Evolutionary conservation across 768 basidiomycete species (phyloP).

Genomic region (Phlegmacium glaucopus): DNA sequence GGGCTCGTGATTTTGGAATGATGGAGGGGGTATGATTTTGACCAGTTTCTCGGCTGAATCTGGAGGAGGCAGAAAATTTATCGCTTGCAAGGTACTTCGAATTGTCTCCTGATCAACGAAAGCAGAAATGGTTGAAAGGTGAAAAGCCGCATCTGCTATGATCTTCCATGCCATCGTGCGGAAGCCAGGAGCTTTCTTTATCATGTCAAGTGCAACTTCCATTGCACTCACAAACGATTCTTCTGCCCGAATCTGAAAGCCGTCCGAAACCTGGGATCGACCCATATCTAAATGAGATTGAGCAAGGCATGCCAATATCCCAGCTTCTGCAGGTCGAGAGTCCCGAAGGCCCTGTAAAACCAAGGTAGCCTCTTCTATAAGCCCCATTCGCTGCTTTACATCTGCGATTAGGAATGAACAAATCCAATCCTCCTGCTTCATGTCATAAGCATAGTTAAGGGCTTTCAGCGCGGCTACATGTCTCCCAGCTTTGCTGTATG

Average conservation of each 20-base stretch:
- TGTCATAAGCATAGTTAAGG: constrained; percentile 66
- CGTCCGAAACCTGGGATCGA: constrained; percentile 55
- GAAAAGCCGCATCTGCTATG: constrained; percentile 71
- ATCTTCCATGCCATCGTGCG: constrained; percentile 81
- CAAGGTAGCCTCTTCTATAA: constrained; percentile 70
- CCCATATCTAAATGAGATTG: constrained; percentile 74
- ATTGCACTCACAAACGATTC: constrained; percentile 66
- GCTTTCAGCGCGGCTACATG: constrained; percentile 90
- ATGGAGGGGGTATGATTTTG: constrained; percentile 33
- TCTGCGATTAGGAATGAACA: constrained; percentile 82
- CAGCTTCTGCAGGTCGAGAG: constrained; percentile 61
- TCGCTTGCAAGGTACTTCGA: constrained; percentile 26
- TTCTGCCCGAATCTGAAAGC: constrained; percentile 74
- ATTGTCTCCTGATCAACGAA: constrained; percentile 45
- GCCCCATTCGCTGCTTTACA: constrained; percentile 74
- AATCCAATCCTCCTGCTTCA: constrained; percentile 80
- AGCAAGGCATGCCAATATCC: constrained; percentile 67
- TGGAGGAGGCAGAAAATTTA: constrained; percentile 36
- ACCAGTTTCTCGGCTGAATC: constrained; percentile 40
- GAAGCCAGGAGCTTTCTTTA: constrained; percentile 57
- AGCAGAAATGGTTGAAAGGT: constrained; percentile 51
- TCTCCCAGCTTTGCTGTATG: constrained; percentile 84
- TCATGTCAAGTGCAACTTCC: constrained; percentile 40
- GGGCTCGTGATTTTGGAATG: constrained; percentile 16
- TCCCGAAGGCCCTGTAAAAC: constrained; percentile 57